Conservation (phyloP, 768 basidiomycete species). For the Chlorophyllum brunneum region DNA sequence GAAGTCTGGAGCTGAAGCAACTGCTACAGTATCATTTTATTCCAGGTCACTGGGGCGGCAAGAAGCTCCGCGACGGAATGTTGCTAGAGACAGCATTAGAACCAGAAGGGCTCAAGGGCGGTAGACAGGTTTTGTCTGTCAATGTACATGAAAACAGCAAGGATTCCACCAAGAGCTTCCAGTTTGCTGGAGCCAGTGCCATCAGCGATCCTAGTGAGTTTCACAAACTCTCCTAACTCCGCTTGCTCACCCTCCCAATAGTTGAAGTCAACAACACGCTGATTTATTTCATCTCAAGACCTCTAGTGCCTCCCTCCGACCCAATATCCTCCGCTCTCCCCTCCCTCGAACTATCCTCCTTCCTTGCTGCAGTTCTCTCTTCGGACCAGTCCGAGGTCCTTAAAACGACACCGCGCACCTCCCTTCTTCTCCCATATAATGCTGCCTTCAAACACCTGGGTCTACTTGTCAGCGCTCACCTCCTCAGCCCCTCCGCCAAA, state of each 20-base stretch:
- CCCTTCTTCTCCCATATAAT: constrained; percentile 87
- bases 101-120: constrained; percentile 65
- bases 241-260: constrained; percentile 22
- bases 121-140: constrained; percentile 67
- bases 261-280: constrained; percentile 74
- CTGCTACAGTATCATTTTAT: constrained; percentile 89
- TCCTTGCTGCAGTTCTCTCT: constrained; percentile 87
- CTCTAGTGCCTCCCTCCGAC: constrained; percentile 79
- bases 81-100: constrained; percentile 76
- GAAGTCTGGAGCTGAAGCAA: constrained; percentile 66
- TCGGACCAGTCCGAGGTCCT: constrained; percentile 74
- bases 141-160: constrained; percentile 52
- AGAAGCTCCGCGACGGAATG: constrained; percentile 69
- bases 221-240: neutral
- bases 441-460: constrained; percentile 87
- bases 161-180: constrained; percentile 47
- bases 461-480: constrained; percentile 76
- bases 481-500: constrained; percentile 75
- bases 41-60: constrained; percentile 69
- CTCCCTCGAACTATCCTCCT: constrained; percentile 81
- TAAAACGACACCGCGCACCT: constrained; percentile 61
- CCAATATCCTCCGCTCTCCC: constrained; percentile 79
- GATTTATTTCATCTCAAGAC: constrained; percentile 86
- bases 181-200: constrained; percentile 81
- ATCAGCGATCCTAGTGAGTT: constrained; percentile 73